These are phyloP conservation scores for Saccharata proteae DNA, from an alignment of 2,329 filamentous ascomycete species.

Conservation along the genomic window DNA sequence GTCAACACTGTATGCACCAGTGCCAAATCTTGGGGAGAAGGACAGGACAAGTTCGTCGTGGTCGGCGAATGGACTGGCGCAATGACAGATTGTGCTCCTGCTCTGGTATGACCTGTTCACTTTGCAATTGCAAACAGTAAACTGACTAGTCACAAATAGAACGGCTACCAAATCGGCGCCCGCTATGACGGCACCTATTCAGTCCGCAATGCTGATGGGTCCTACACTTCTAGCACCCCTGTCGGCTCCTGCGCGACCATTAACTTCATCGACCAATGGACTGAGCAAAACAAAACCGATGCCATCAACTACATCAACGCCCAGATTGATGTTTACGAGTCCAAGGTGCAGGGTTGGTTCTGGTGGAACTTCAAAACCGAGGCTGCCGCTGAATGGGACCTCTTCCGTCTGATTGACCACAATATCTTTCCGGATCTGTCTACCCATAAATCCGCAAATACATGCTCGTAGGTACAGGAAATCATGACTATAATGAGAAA, in stretches of 20 bases:
- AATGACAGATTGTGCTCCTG: neutral
- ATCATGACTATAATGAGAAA: no score
- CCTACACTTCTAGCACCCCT: neutral
- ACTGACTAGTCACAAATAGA: no score
- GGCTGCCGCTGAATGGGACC: neutral
- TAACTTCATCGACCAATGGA: conserved; percentile 19
- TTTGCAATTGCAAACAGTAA: no score
- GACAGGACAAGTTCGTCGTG: conserved; percentile 22
- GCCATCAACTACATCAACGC: conserved; percentile 30
- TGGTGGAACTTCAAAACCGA: conserved; percentile 29
- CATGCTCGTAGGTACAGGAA: no score
- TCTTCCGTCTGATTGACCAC: neutral
- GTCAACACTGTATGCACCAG: conserved; percentile 16
- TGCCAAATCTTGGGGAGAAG: no score
- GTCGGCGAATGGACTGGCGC: conserved; percentile 32
- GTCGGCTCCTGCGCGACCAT: conserved; percentile 20
- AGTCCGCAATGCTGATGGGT: neutral
- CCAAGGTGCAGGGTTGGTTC: conserved; percentile 27
- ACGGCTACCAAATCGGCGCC: conserved; percentile 32
- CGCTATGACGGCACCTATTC: conserved; percentile 25
- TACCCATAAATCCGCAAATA: no score
- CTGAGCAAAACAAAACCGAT: conserved; percentile 23
- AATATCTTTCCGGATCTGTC: no score
- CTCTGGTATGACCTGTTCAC: no score
- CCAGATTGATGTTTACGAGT: conserved; percentile 32